Base-by-base conservation (phyloP, 2,329 filamentous ascomycete genomes). In the Diaporthe citriasiana region DNA sequence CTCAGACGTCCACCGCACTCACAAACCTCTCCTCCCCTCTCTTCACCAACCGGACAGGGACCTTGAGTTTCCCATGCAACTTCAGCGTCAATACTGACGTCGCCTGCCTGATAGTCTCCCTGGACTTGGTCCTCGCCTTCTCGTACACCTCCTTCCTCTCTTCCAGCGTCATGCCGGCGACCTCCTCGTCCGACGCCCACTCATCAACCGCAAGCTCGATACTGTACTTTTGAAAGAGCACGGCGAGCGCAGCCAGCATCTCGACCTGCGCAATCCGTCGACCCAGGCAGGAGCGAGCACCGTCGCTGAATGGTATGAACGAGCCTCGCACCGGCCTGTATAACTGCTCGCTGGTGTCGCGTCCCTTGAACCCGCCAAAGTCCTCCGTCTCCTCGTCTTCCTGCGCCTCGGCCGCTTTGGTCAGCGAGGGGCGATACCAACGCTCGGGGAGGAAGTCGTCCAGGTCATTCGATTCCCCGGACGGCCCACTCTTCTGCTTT, bases 21-120 rank as follows among this genome's bases (percentile, higher is more conserved):
- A 89, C 83, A 83, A 95, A 95, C 78, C 88, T 88, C 86, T 95
- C 94, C 76, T 89, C 83, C 0, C 93, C 93, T 77, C 92, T 90
- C 83, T 84, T 90, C 13, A 94, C 92, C 76, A 96, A 82, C 76
- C 93, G 84, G 53, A 96, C 84, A 0, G 92, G 92, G 45, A 96
- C 90, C 71, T 88, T 85, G 8, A 85, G 84, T 30, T 82, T 85
- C n/a, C 84, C 87, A 40, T 91, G 87, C 82, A 96, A 85, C 83
- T 94, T 93, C 77, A 96, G 84, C 74, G 94, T 95, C 75, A 96
- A 87, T 73, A 94, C 82, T n/a, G 89, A 89, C 38, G 84, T 87
- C 77, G 93, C 91, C 42, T 85, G 83, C 73, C 82, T 82, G 65
- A 95, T 79, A 70, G 89, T 85, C 69, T 84, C 80, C 74, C 87